Conservation (phyloP, 2,329 filamentous ascomycete species). For the Aspergillus nomiae region DNA sequence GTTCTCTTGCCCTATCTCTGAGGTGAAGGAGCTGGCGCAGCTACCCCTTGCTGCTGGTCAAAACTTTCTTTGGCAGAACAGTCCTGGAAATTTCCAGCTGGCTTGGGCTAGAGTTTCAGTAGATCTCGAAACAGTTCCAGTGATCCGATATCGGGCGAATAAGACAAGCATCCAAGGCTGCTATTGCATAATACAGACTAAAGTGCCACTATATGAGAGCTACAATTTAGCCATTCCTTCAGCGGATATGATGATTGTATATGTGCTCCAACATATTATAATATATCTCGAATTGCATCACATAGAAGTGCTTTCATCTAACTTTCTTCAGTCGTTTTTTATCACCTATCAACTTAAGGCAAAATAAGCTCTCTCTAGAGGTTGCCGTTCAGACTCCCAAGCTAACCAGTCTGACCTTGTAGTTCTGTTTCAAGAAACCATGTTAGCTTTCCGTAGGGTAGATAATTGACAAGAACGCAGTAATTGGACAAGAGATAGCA, state of each 20-base stretch:
- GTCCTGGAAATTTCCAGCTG: neutral
- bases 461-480: neutral
- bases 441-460: conserved; percentile 5
- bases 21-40: neutral
- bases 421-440: conserved; percentile 58
- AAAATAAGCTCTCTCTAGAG: conserved; percentile 66
- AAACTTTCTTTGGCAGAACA: neutral
- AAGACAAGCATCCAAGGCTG: neutral
- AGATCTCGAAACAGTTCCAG: neutral
- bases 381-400: conserved; percentile 79
- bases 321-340: conserved; percentile 7
- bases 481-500: neutral
- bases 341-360: conserved; percentile 49
- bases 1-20: neutral
- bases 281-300: neutral
- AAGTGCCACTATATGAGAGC: neutral
- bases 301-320: neutral
- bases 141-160: neutral
- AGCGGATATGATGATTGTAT: neutral
- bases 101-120: neutral
- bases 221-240: neutral
- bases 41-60: neutral
- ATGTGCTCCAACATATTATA: neutral
- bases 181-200: neutral
- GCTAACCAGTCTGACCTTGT: conserved; percentile 97